Evolutionary conservation across 371 early-diverging fungal genomes (phyloP).

Genomic region (Mortierella sp.): DNA sequence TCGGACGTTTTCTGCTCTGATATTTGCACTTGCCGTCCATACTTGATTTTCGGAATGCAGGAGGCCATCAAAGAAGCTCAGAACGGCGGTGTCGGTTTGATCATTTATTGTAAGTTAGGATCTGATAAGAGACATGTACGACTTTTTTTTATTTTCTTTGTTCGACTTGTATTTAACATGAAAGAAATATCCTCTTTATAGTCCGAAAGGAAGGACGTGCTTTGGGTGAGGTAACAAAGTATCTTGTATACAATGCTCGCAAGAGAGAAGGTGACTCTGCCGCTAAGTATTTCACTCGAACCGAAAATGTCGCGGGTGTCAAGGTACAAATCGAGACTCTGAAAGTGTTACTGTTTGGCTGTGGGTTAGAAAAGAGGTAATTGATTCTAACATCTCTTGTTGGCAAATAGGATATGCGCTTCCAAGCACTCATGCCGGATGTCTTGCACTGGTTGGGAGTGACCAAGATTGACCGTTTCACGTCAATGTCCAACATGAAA

Average conservation of each 20-base stretch:
- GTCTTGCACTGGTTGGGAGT: constrained; percentile 97
- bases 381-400: too few relatives aligned
- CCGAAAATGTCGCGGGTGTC: constrained; percentile 95
- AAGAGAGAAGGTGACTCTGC: constrained; percentile 95
- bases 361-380: too few relatives aligned
- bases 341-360: too few relatives aligned
- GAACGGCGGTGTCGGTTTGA: constrained; percentile 93
- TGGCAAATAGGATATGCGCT: constrained; percentile 82
- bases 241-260: constrained; percentile 95
- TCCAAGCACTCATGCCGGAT: constrained; percentile 98
- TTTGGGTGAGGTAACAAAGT: constrained; percentile 96
- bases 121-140: neutral
- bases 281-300: constrained; percentile 89
- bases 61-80: constrained; percentile 93
- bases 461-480: constrained; percentile 94
- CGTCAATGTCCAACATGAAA: constrained; percentile 95
- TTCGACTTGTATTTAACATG: too few relatives aligned
- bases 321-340: constrained; percentile 58
- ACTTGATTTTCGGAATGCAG: constrained; percentile 93
- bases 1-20: constrained; percentile 96
- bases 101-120: constrained; percentile 84
- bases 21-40: constrained; percentile 96
- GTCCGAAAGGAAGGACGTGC: constrained; percentile 96
- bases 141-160: neutral
- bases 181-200: constrained; percentile 14